Conservation (phyloP, 176 grass and related monocot genomes). For the Pontederia paniculata region DNA sequence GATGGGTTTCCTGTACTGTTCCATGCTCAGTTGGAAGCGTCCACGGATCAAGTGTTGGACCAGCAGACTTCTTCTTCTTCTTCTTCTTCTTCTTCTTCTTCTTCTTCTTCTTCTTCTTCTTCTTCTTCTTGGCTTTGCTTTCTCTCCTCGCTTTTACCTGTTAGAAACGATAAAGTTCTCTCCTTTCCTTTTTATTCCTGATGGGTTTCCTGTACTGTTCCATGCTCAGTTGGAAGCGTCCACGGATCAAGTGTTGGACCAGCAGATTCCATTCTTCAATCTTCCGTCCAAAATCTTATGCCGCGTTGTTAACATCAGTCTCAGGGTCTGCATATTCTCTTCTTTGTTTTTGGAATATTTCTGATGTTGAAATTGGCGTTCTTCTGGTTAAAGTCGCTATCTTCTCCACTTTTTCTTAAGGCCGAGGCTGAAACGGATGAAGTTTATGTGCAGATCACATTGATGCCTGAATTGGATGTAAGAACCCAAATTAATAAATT, state of each 20-base stretch:
- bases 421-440: neutral
- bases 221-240: constrained; percentile 40
- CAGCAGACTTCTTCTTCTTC: constrained; percentile 72
- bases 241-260: constrained; percentile 65
- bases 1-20: neutral
- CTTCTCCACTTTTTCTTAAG: neutral
- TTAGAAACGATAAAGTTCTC: neutral
- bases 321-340: constrained; percentile 33
- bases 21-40: constrained; percentile 35
- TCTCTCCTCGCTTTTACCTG: too few species aligned
- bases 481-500: neutral
- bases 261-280: constrained; percentile 69
- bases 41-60: constrained; percentile 66
- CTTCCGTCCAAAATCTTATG: constrained; percentile 83
- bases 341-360: neutral
- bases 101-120: constrained; percentile 14
- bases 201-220: neutral
- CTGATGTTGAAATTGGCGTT: neutral
- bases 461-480: neutral
- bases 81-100: too few species aligned
- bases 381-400: neutral
- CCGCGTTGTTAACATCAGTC: constrained; percentile 71
- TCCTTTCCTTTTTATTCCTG: neutral
- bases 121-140: neutral
- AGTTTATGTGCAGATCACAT: neutral